Evolutionary conservation across 2,329 filamentous ascomycete species (phyloP), one percentile per base, ranked within the genome.

Genomic region (Arthrocladium fulminans): DNA sequence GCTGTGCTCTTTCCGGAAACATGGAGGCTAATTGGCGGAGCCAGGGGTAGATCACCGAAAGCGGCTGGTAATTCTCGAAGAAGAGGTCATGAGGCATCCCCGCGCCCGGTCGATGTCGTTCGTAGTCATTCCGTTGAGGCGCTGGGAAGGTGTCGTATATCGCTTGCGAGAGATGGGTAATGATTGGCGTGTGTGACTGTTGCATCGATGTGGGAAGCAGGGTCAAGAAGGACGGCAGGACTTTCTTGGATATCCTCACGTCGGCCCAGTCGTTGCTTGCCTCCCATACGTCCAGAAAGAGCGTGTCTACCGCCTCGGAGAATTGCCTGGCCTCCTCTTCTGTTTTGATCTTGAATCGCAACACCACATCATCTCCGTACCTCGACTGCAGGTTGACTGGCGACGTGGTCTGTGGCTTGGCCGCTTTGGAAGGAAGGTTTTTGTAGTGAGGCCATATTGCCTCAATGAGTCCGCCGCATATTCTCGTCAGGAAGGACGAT

Each of bases 231-330:
- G 86, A 80, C n/a, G 81, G 76, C 9, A 83, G 70, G 56, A 87
- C 81, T 57, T 87, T 80, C 61, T 84, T 80, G 46, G 83, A 77
- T 43, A 97, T 67, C 35, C 87, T 77, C 46, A 97, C 82, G 63
- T 98, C 92, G 22, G 92, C 86, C 73, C 84, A 92, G 51, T 86
- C 77, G 15, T 81, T 73, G 4, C 83, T 85, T 57, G 86, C 88
- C 19, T 86, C 83, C 92, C 92, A 98, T 1, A 97, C 78, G 62
- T 98, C 92, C 35, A 97, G 73, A 58, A 92, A 84, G 20, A 96
- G 75, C 15, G 80, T 79, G 52, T 84, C 76, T 1, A 82, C 75
- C 2, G 87, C 88, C 49, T 84, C 77, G n/a, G 81, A 76, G 48
- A 95, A 71, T 1, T 83, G 83, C 27, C 70, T 67, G 50, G 86